Base-by-base conservation (phyloP, 164 flowering plant genomes). In the Umbellularia californica region DNA sequence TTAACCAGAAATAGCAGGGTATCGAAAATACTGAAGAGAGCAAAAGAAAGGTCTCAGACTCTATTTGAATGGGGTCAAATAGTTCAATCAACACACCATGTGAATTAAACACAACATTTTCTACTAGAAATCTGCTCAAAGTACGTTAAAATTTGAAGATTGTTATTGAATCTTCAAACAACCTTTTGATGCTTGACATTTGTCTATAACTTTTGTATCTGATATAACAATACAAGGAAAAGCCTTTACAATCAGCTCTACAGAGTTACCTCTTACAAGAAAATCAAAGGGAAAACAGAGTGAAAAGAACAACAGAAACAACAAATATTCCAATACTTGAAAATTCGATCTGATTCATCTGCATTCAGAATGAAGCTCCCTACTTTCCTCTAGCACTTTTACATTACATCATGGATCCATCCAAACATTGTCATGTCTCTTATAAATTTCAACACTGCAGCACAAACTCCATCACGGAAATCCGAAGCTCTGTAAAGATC, bases 171-270 rank as follows among this genome's bases (percentile, higher is more conserved):
- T 41, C 47, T 41, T 41, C 47, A 41, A 41, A 41, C 11, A 41
- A 41, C 47, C 47, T 9, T 41, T 41, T 41, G 47, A 41, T 41
- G 47, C 47, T 41, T 41, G 47, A 41, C 47, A 41, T 17, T 55
- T 15, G 60, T 55, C 60, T 64, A 22, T 64, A 6, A 64, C 66
- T 64, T 64, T 64, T 20, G 28, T 11, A 22, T 64, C 67, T 20
- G 67, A 64, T 24, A 22, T 20, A 11, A 20, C 67, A 64, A 64
- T 64, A 23, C 67, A 55, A 20, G 11, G n/a, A 58, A 71, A 33
- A 30, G 58, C 74, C 47, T 71, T 58, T 58, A 71, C 74, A 71
- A 58, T 71, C 74, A 58, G 50, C 66, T 71, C 74, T 70, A 55
- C 35, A 52, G 25, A 51, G 58, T 33, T 50, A 55, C 25, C 30